These are phyloP conservation scores for Xylaria sp. DNA, from an alignment of 2,329 filamentous ascomycete species.

Conservation along the genomic window DNA sequence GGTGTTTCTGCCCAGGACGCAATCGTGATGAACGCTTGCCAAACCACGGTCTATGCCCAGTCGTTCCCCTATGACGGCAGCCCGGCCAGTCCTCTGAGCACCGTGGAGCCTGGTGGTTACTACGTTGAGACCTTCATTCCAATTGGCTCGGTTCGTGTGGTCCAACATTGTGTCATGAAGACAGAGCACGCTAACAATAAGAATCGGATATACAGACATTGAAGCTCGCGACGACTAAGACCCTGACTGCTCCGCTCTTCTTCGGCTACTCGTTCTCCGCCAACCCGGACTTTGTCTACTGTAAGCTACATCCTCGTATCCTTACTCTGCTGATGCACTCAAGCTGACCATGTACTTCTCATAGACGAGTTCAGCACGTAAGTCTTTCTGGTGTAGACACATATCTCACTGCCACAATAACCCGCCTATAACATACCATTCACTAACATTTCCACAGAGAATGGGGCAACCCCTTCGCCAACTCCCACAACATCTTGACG, in stretches of 20 bases:
- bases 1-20: constrained; percentile 34
- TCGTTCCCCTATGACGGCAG: constrained; percentile 34
- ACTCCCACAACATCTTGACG: constrained; percentile 34
- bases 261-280: constrained; percentile 39
- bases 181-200: constrained; percentile 13
- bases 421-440: background rate
- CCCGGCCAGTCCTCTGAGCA: constrained; percentile 31
- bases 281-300: constrained; percentile 37
- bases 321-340: background rate
- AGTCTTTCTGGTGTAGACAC: constrained; percentile 9
- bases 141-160: constrained; percentile 34
- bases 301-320: constrained; percentile 26
- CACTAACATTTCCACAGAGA: constrained; percentile 22
- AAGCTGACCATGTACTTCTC: constrained; percentile 9
- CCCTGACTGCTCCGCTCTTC: constrained; percentile 36
- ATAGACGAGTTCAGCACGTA: constrained; percentile 38
- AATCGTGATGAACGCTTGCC: constrained; percentile 35
- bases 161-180: background rate
- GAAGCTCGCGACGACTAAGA: constrained; percentile 38
- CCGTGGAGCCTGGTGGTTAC: constrained; percentile 20
- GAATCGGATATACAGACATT: constrained; percentile 33
- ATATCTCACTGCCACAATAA: background rate
- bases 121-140: constrained; percentile 35
- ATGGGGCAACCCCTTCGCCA: constrained; percentile 39
- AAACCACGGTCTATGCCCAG: constrained; percentile 34